phyloP scores from a whole-genome alignment of 1,284 basidiomycete genomes.

The Sphagnurus paluster region DNA sequence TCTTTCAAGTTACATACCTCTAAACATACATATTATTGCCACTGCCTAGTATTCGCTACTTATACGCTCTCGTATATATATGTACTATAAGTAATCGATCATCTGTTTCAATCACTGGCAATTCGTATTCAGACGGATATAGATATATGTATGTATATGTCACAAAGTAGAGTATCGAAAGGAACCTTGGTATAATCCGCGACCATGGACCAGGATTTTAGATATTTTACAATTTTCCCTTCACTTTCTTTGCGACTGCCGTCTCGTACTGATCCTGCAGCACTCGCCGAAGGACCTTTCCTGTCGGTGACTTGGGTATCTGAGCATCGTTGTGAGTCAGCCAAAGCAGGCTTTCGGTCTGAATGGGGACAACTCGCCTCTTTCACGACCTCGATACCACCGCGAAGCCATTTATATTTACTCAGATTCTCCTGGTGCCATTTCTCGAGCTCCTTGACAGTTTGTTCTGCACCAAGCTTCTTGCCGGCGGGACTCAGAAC shows the following conservation, averaged over 20 bases:
- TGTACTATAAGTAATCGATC: no score
- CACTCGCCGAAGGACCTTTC: background rate
- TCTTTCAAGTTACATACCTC: no score
- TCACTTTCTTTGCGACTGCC: background rate
- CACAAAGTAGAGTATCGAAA: no score
- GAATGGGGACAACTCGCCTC: constrained; percentile 39
- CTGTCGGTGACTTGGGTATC: constrained; percentile 6
- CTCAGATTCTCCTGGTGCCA: constrained; percentile 65
- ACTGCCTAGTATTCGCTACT: no score
- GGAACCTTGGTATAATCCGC: no score
- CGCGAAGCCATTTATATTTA: constrained; percentile 70
- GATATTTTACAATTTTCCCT: background rate
- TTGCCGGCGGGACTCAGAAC: constrained; percentile 58
- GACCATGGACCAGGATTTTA: no score
- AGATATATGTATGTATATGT: no score
- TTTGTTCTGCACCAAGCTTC: constrained; percentile 42
- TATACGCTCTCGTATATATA: no score
- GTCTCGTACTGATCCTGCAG: constrained; percentile 3
- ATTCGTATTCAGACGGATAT: no score
- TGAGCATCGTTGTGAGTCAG: background rate
- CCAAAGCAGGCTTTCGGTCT: background rate
- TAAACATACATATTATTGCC: no score
- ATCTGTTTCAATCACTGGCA: no score
- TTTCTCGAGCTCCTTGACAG: constrained; percentile 46
- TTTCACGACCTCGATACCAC: constrained; percentile 64